phyloP scores from a whole-genome alignment of 805 yeast species.

The Ogataea paradorogensis region DNA sequence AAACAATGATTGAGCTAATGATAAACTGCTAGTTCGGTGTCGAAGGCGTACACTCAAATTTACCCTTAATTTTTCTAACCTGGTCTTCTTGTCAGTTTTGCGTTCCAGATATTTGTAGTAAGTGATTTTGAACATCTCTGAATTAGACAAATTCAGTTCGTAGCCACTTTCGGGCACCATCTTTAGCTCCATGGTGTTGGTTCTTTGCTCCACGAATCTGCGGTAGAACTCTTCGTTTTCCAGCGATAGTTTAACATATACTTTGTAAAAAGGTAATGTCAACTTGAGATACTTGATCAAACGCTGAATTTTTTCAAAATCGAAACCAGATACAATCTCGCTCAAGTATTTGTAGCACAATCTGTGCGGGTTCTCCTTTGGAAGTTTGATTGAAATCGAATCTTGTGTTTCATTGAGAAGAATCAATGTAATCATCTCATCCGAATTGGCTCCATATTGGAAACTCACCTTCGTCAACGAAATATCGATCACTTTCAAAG shows the following conservation, averaged over 20 bases:
- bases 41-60: constrained; percentile 24
- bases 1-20: constrained; percentile 24
- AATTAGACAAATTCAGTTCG: constrained; percentile 20
- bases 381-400: constrained; percentile 25
- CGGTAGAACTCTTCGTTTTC: constrained; percentile 11
- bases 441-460: constrained; percentile 29
- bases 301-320: constrained; percentile 23
- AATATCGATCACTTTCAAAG: constrained; percentile 27
- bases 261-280: constrained; percentile 30
- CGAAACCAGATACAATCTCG: constrained; percentile 19
- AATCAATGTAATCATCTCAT: constrained; percentile 28
- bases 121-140: constrained; percentile 25
- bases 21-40: constrained; percentile 18
- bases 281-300: constrained; percentile 29
- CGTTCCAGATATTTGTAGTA: constrained; percentile 25
- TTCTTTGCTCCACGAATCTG: constrained; percentile 16
- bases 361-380: constrained; percentile 31
- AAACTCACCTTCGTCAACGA: constrained; percentile 29
- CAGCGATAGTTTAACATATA: constrained; percentile 13
- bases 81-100: constrained; percentile 21
- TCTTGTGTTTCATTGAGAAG: constrained; percentile 23
- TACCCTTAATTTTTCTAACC: constrained; percentile 19
- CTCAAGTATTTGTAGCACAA: constrained; percentile 26
- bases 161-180: constrained; percentile 21
- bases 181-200: constrained; percentile 13